A percentile compares a stretch with the other conserved stretches of the same genome.
Evolutionary conservation across 2,329 filamentous ascomycete genomes (phyloP).

Genomic region (Coniochaeta hoffmannii): DNA sequence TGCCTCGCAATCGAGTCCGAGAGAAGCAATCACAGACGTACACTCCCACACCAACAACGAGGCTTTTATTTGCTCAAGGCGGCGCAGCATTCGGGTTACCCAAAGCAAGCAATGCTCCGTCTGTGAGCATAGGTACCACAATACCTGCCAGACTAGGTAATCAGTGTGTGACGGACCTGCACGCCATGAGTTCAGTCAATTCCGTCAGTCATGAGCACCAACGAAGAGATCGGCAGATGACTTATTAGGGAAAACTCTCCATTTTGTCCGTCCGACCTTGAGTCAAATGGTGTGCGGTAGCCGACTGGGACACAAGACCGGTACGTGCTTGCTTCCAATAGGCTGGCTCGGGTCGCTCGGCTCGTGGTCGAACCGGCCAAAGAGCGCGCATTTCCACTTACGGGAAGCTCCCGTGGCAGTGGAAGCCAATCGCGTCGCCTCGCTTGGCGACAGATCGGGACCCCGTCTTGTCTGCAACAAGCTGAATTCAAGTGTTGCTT

Average conservation of each 20-base stretch:
- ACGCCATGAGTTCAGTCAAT: not conserved
- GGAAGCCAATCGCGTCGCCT: conserved; percentile 9
- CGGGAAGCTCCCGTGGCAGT: conserved; percentile 5
- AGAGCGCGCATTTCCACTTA: not conserved
- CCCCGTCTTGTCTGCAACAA: not conserved
- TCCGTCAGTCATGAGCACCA: not conserved
- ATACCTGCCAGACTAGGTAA: no score
- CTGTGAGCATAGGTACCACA: no score
- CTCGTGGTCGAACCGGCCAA: not conserved
- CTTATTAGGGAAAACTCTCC: not conserved
- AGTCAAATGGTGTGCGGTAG: not conserved
- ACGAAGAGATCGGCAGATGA: not conserved
- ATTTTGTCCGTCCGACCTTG: not conserved
- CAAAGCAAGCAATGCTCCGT: not conserved
- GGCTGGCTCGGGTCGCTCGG: not conserved
- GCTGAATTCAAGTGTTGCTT: not conserved
- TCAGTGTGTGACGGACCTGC: not conserved
- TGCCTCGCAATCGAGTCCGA: no score
- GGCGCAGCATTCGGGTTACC: not conserved
- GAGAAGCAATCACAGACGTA: no score
- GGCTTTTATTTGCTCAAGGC: no score
- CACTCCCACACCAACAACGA: no score
- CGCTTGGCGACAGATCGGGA: conserved; percentile 3
- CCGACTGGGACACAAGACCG: not conserved
- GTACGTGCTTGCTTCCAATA: conserved; percentile 1